phyloP scores from a whole-genome alignment of 305 asterid species.

The Solanum aculeatissimum region DNA sequence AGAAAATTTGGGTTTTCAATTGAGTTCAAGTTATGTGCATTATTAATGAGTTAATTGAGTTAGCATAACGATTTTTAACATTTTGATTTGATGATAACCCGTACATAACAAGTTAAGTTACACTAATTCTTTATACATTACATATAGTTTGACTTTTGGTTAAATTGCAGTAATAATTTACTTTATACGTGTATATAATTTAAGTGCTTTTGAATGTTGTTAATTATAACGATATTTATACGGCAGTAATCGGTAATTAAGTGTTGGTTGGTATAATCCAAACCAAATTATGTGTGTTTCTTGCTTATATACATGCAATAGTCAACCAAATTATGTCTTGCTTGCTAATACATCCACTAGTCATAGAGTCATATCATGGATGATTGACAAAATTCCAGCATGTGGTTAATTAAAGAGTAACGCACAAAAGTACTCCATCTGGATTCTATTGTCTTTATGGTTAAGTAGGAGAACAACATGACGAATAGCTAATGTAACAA shows the following conservation, averaged over 20 bases:
- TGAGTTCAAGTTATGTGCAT: neutral
- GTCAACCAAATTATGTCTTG: neutral
- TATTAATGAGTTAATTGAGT: neutral
- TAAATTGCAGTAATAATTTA: neutral
- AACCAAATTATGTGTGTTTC: neutral
- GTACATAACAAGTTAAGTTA: neutral
- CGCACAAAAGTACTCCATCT: neutral
- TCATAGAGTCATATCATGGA: neutral
- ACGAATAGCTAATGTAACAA: constrained; percentile 18
- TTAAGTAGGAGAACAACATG: constrained; percentile 6
- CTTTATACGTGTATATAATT: neutral
- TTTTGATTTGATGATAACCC: neutral
- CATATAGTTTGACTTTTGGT: neutral
- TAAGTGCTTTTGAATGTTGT: no score
- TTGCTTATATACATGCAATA: neutral
- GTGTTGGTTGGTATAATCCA: neutral
- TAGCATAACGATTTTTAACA: neutral
- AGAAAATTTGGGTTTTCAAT: neutral
- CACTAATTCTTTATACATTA: neutral
- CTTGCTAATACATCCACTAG: neutral
- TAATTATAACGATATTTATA: no score
- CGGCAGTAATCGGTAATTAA: neutral
- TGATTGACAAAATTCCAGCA: neutral
- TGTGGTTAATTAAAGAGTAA: neutral
- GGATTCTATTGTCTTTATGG: constrained; percentile 9